A percentile compares a stretch with the other conserved stretches of the same genome.
Evolutionary conservation across 257 asterid species (phyloP).

Genomic region (Capsicum rhomboideum): DNA sequence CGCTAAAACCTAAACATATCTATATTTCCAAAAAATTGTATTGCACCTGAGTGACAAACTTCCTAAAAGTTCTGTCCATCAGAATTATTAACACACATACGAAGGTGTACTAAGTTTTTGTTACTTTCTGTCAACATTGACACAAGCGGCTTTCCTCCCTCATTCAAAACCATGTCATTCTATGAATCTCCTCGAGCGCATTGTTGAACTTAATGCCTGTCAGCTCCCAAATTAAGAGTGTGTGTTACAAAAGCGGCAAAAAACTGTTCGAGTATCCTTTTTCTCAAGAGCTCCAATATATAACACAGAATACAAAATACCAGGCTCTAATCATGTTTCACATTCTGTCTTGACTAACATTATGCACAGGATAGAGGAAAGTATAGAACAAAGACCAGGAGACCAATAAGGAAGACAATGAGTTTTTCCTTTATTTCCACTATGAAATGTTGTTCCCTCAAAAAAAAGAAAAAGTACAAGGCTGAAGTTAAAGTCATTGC

Average conservation of each 20-base stretch:
- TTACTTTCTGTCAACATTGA: neutral
- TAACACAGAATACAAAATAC: neutral
- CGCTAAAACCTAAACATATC: neutral
- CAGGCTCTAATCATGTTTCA: neutral
- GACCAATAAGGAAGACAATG: neutral
- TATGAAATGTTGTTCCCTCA: neutral
- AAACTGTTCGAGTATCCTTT: neutral
- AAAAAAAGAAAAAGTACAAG: neutral
- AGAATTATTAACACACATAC: neutral
- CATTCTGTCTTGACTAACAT: neutral
- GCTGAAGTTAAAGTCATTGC: neutral
- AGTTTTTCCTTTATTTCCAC: neutral
- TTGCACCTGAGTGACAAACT: neutral
- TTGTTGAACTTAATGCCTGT: neutral
- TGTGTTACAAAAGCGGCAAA: neutral
- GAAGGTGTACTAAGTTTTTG: neutral
- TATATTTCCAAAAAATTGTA: neutral
- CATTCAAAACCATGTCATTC: neutral
- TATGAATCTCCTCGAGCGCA: neutral
- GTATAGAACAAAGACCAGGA: neutral
- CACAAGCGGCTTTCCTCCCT: neutral
- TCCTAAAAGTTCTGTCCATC: neutral
- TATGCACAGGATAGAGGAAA: neutral
- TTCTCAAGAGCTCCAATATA: neutral
- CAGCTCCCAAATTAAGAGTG: neutral